Evolutionary conservation across 2,329 filamentous ascomycete genomes (phyloP).

Genomic region (Lasiodiplodia gonubiensis): DNA sequence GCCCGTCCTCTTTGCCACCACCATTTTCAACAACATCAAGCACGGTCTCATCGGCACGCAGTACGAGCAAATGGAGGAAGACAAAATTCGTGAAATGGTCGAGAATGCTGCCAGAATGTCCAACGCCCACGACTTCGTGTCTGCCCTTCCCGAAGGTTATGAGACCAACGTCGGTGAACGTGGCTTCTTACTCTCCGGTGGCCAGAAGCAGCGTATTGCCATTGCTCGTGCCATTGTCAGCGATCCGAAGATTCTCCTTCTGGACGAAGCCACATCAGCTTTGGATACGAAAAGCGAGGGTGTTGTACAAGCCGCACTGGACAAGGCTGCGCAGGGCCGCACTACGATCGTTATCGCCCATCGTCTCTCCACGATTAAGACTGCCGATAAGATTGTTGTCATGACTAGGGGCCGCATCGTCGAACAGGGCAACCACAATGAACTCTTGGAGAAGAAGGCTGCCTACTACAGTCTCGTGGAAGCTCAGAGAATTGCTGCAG

Average conservation of each 20-base stretch:
- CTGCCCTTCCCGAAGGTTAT: slow-evolving; percentile 79
- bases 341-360: slow-evolving; percentile 95
- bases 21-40: slow-evolving; percentile 84
- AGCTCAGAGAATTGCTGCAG: slow-evolving; percentile 77
- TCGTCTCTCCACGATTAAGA: slow-evolving; percentile 86
- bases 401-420: slow-evolving; percentile 79
- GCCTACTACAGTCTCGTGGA: slow-evolving; percentile 84
- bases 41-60: slow-evolving; percentile 83
- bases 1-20: slow-evolving; percentile 82
- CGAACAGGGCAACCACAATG: slow-evolving; percentile 84
- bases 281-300: slow-evolving; percentile 92
- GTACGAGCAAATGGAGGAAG: slow-evolving; percentile 68
- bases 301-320: slow-evolving; percentile 86
- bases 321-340: slow-evolving; percentile 78
- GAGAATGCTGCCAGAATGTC: slow-evolving; percentile 81
- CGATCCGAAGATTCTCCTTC: slow-evolving; percentile 83
- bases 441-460: slow-evolving; percentile 70
- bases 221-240: slow-evolving; percentile 86
- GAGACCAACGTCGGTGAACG: slow-evolving; percentile 89
- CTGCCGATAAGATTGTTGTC: slow-evolving; percentile 91
- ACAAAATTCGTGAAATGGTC: slow-evolving; percentile 70
- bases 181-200: slow-evolving; percentile 85
- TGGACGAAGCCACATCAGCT: slow-evolving; percentile 90
- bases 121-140: slow-evolving; percentile 89
- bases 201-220: slow-evolving; percentile 91